Evolutionary conservation across 2,329 filamentous ascomycete genomes (phyloP).

Genomic region (Calonectria montana): DNA sequence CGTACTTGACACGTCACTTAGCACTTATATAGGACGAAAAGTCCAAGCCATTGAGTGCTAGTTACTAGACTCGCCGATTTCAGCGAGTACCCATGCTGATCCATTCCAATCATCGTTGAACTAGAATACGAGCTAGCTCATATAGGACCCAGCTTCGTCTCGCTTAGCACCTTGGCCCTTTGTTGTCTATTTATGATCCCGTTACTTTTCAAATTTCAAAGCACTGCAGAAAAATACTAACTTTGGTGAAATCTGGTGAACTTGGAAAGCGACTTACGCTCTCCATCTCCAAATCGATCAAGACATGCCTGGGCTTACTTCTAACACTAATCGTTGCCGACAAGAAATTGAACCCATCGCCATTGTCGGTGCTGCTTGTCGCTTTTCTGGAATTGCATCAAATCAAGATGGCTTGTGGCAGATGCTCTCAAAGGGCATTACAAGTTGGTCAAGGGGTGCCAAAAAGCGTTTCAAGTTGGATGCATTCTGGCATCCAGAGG

Average conservation of each 20-base stretch:
- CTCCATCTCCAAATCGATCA: not conserved
- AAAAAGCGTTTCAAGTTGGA: not conserved
- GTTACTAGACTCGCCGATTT: not conserved
- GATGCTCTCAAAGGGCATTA: not conserved
- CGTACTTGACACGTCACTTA: not conserved
- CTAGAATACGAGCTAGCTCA: not conserved
- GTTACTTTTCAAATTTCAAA: not conserved
- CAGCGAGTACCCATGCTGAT: not conserved
- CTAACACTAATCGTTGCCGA: not conserved
- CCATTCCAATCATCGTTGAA: no score
- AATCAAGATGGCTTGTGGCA: not conserved
- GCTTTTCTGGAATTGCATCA: not conserved
- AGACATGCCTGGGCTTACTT: not conserved
- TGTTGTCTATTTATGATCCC: not conserved
- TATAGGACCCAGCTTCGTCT: not conserved
- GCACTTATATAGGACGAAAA: not conserved
- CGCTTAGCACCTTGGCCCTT: not conserved
- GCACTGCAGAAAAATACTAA: not conserved
- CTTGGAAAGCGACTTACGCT: not conserved
- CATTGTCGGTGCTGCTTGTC: not conserved
- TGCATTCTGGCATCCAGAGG: not conserved
- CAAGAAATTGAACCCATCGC: not conserved
- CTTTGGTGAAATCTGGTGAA: not conserved
- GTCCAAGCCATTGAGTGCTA: not conserved
- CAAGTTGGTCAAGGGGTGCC: not conserved